Evolutionary conservation across 164 flowering plant species (phyloP), one percentile per base, ranked within the genome.

Genomic region (Berberis vulgaris): DNA sequence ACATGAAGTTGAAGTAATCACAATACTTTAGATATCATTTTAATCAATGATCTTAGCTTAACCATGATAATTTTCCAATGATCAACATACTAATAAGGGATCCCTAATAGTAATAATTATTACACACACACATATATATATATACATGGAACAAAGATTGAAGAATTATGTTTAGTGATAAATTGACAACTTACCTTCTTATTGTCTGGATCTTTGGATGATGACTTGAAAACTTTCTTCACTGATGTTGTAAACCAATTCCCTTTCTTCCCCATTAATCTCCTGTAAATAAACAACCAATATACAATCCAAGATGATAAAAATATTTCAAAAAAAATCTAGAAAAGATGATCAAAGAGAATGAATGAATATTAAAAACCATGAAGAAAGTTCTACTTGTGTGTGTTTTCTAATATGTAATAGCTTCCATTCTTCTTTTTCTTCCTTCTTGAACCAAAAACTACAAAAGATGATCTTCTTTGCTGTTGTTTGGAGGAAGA

Each of bases 151-250:
- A 5, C 52, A 5, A 6, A 49, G 10, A 6, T 49, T 5, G 10
- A 5, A 10, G 52, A 49, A 5, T 5, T 5, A 5, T 10, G 10
- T 49, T 6, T 10, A 6, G 10, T 49, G 10, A 4, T 4, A 47
- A 6, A 26, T 6, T 60, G 54, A 9, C 2, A 38, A 4, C 7
- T 53, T 65, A 71, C 73, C 62, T 66, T 71, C 59, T 65, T 66
- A 26, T 26, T 26, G n/a, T 67, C 68, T 3, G 13, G 5, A 9
- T 67, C 68, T 47, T 72, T 72, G 13, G 75, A 72, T 8, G 74
- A 71, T 11, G 69, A 63, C 61, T 61, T 74, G 71, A 74, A 74
- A 4, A 69, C 77, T 55, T 44, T 74, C 71, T 63, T 70, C 47
- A 73, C 75, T 7, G 69, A 55, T 1, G 64, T 49, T 26, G 39